A percentile compares a stretch with the other conserved stretches of the same genome.
Evolutionary conservation across 73 alveolate species (phyloP).

Genomic region (Paramecium bursaria): DNA sequence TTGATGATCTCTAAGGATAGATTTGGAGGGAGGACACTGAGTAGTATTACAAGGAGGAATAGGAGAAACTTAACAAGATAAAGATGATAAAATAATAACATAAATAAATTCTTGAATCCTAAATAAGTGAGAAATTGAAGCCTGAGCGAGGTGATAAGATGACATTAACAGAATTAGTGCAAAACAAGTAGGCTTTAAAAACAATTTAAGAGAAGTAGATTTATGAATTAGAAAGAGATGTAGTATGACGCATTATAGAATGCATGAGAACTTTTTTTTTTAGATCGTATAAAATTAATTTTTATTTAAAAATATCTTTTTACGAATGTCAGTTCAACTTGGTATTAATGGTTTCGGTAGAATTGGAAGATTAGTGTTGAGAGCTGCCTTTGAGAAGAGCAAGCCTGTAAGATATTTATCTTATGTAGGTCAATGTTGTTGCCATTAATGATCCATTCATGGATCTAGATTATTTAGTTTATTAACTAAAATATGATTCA

Average conservation of each 20-base stretch:
- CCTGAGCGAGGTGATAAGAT: conserved; percentile 51
- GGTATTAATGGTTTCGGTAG: conserved; percentile 99
- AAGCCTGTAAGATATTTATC: conserved; percentile 75
- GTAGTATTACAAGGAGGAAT: conserved; percentile 26
- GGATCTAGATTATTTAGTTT: conserved; percentile 82
- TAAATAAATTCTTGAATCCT: neutral
- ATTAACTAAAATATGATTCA: conserved; percentile 82
- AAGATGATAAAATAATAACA: conserved; percentile 1
- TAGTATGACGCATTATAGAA: no score
- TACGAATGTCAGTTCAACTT: conserved; percentile 77
- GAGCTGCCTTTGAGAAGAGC: conserved; percentile 86
- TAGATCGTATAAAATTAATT: no score
- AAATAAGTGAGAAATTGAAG: neutral
- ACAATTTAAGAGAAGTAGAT: conserved; percentile 26
- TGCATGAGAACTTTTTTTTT: no score
- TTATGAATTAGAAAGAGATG: conserved; percentile 40
- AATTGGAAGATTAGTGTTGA: conserved; percentile 94
- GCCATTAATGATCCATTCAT: conserved; percentile 83
- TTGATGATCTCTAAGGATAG: conserved; percentile 15
- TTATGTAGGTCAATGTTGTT: conserved; percentile 73
- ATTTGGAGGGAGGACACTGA: conserved; percentile 56
- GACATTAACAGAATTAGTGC: conserved; percentile 23
- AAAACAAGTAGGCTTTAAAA: conserved; percentile 19
- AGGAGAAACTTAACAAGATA: neutral
- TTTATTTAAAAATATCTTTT: no score